These are phyloP conservation scores for Pelargonium nanum DNA, from an alignment of 345 rosid genomes.

Conservation along the genomic window DNA sequence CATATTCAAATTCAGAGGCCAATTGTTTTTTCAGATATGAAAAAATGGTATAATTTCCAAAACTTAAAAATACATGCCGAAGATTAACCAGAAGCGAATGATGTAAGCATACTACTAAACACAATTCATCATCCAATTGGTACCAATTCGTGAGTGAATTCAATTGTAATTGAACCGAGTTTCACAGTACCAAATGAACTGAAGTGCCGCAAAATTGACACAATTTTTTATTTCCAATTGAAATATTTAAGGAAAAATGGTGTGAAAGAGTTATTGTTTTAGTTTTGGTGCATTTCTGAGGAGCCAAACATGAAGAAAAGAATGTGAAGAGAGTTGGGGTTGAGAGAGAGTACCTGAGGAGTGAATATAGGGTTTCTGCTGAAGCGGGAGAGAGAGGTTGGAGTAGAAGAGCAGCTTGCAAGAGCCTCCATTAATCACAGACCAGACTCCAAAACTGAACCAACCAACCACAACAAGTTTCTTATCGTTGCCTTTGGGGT, in stretches of 20 bases:
- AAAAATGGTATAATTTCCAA: not conserved
- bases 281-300: not conserved
- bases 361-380: constrained; percentile 17
- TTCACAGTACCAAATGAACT: not conserved
- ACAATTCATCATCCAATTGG: not conserved
- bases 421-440: constrained; percentile 38
- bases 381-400: constrained; percentile 10
- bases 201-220: not conserved
- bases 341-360: constrained; percentile 38
- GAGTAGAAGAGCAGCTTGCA: constrained; percentile 26
- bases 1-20: not conserved
- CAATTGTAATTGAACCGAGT: not conserved
- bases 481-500: not conserved
- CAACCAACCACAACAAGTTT: not conserved
- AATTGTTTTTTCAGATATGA: too few relatives aligned
- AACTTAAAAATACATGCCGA: not conserved
- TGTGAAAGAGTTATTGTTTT: not conserved
- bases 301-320: not conserved
- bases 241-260: too few relatives aligned
- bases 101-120: not conserved
- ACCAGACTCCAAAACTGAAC: not conserved
- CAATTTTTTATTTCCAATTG: not conserved
- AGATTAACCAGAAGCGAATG: not conserved
- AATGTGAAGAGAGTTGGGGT: not conserved
- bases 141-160: not conserved